Base-by-base conservation (phyloP, 2,329 filamentous ascomycete species). In the Nigrograna mackinnonii region DNA sequence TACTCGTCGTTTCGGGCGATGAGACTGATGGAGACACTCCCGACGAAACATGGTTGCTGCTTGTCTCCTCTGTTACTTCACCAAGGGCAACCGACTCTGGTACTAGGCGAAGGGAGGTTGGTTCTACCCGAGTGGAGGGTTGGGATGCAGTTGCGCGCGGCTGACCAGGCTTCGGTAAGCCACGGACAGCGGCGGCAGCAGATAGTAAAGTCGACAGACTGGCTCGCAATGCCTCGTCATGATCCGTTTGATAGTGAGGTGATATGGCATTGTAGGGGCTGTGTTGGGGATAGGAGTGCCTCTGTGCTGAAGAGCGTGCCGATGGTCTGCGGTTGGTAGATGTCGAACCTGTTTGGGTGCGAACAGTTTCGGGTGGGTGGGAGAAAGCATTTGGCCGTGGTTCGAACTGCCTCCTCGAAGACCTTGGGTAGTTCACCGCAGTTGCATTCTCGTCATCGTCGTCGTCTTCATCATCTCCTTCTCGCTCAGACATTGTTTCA, bases 201-300 rank as follows among this genome's bases (percentile, higher is more conserved):
- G 92, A 96, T 11, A 99, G 81, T 11, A 99, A 79, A 0, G 94
- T 97, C 1, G 91, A 96, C n/a, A 99, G 78, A 36, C 90, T 96
- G 16, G 94, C 91, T 22, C 94, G 85, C 9, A 99, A 78, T 2
- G 91, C 94, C 21, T 91, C 94, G 58, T 99, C 94, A 57, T 97
- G 91, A 57, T 97, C 91, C 35, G 89, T 85, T 55, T 90, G 89
- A 57, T 89, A 83, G 3, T 83, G 82, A 2, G 89, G 86, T 0
- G 86, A 85, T 62, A 89, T 81, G 64, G 87, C 82, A 65, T 84
- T 87, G 62, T 79, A 82, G 7, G 80, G 79, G 28, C 73, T 72
- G 58, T 83, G 81, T 37, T 78, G 74, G 12, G 66, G 62, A 39
- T 66, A 70, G 13, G 65, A 73, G 52, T 64, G 70, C 51, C 56